Conservation (phyloP, 768 basidiomycete species). For the Cystofilobasidium bisporidii region DNA sequence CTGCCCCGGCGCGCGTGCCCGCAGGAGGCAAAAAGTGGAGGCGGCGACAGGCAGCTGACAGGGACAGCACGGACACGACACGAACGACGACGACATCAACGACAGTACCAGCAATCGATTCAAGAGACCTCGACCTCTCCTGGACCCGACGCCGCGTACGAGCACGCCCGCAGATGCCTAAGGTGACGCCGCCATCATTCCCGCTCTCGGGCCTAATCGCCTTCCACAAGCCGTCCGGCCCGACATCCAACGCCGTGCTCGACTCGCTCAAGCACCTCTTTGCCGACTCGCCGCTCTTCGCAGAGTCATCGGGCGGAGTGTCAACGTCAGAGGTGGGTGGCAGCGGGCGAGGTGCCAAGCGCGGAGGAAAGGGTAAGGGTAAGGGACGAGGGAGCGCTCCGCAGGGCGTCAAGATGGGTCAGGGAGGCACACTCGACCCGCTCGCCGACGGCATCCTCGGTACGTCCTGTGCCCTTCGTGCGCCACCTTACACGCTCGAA, state of each 20-base stretch:
- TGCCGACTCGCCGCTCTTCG: slow-evolving; percentile 65
- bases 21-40: too few relatives aligned
- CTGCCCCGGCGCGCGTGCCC: too few relatives aligned
- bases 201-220: slow-evolving; percentile 53
- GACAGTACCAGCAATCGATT: too few relatives aligned
- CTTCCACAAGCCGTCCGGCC: slow-evolving; percentile 58
- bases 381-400: slow-evolving; percentile 16
- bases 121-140: too few relatives aligned
- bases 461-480: slow-evolving; percentile 39
- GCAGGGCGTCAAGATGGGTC: slow-evolving; percentile 67
- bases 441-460: slow-evolving; percentile 91
- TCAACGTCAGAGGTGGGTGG: slow-evolving; percentile 52
- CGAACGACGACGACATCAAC: too few relatives aligned
- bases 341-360: slow-evolving; percentile 47
- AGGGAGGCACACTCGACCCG: slow-evolving; percentile 92
- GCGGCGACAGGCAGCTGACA: too few relatives aligned
- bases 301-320: slow-evolving; percentile 41
- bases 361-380: slow-evolving; percentile 41
- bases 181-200: slow-evolving; percentile 47
- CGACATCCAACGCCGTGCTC: slow-evolving; percentile 81
- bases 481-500: neutral
- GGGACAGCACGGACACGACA: too few relatives aligned
- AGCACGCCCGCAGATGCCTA: slow-evolving; percentile 57
- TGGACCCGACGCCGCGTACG: too few relatives aligned
- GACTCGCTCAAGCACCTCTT: slow-evolving; percentile 76